Evolutionary conservation across 75 land plant species (phyloP).

Genomic region (Ceratopteris richardii): DNA sequence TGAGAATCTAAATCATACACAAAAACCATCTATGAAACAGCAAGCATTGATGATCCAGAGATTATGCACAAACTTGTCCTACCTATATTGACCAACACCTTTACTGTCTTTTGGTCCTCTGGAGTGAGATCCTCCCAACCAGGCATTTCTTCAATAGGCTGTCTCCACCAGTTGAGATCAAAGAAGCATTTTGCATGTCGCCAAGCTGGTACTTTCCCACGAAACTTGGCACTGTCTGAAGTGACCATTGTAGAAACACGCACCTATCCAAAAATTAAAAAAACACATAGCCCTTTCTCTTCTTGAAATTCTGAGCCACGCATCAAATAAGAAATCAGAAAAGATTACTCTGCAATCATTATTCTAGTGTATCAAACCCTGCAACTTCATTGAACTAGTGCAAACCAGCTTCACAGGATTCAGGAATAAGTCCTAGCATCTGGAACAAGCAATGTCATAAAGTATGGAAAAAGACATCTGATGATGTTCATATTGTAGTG

Average conservation of each 20-base stretch:
- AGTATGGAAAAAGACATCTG: too few species aligned
- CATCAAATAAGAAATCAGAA: too few species aligned
- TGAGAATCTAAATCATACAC: background rate
- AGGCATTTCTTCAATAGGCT: constrained; percentile 47
- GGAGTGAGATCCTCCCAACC: constrained; percentile 67
- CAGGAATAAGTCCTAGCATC: too few species aligned
- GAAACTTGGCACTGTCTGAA: constrained; percentile 37
- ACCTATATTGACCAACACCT: constrained; percentile 25
- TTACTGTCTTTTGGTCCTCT: constrained; percentile 46
- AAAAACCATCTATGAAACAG: too few species aligned
- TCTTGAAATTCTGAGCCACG: too few species aligned
- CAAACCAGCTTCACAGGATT: too few species aligned
- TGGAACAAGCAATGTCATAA: too few species aligned
- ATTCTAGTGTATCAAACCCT: too few species aligned
- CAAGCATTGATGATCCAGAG: too few species aligned
- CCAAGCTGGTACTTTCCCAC: constrained; percentile 55
- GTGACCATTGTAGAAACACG: constrained; percentile 63
- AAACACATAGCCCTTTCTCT: background rate
- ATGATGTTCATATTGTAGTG: too few species aligned
- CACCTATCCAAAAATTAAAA: constrained; percentile 33
- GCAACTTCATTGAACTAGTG: too few species aligned
- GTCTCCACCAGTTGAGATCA: constrained; percentile 40
- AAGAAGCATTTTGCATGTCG: constrained; percentile 81
- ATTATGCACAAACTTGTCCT: background rate
- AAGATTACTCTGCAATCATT: too few species aligned